Percentiles rank a stretch among this genome's conserved stretches.
These are phyloP conservation scores for Globisporangium canariense DNA, from an alignment of 352 stramenopile genomes.

Conservation along the genomic window DNA sequence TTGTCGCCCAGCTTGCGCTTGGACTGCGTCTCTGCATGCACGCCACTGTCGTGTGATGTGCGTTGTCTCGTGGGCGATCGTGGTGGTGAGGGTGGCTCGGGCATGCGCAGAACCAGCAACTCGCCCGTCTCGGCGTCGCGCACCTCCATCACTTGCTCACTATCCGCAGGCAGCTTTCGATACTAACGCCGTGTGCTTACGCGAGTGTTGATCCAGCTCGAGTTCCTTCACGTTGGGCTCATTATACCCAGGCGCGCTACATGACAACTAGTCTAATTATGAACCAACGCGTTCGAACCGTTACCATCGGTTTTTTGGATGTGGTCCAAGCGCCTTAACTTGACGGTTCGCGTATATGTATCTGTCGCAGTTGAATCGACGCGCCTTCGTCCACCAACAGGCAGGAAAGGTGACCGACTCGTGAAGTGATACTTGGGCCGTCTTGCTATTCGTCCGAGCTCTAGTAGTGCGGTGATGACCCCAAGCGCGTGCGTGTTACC, in stretches of 20 bases:
- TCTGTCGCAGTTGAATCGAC: not conserved
- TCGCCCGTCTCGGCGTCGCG: constrained; percentile 66
- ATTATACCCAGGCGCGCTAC: not conserved
- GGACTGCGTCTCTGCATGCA: constrained; percentile 59
- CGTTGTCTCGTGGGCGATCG: not conserved
- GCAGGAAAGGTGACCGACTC: not conserved
- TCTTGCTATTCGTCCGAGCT: not conserved
- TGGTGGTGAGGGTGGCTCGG: constrained; percentile 1
- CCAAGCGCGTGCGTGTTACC: not conserved
- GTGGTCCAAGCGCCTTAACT: not conserved
- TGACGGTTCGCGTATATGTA: not conserved
- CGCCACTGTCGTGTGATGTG: constrained; percentile 1
- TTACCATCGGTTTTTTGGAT: not conserved
- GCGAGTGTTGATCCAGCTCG: no score
- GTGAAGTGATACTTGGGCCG: not conserved
- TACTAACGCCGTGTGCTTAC: not conserved
- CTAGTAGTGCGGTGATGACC: not conserved
- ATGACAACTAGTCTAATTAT: not conserved
- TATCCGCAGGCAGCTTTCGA: not conserved
- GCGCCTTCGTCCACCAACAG: not conserved
- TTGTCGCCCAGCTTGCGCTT: constrained; percentile 38
- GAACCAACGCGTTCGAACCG: not conserved
- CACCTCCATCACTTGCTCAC: constrained; percentile 26
- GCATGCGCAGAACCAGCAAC: constrained; percentile 28
- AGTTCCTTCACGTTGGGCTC: no score